These are phyloP conservation scores for Scortechinia acanthostroma DNA, from an alignment of 2,329 filamentous ascomycete genomes.

Conservation along the genomic window DNA sequence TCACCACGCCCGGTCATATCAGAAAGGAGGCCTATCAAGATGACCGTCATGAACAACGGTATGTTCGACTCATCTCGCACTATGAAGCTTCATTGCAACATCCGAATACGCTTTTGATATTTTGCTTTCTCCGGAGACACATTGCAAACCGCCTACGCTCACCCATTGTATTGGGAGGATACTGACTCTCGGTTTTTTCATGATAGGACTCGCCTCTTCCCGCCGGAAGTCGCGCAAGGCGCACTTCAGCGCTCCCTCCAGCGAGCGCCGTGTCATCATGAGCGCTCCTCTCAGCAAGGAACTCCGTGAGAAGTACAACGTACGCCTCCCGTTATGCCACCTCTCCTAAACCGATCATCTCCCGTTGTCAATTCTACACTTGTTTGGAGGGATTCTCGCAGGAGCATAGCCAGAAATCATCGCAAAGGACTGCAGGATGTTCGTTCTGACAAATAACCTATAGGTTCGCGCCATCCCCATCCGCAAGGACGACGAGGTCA, in stretches of 20 bases:
- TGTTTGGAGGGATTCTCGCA: too few relatives aligned
- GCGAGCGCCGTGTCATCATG: constrained; percentile 93
- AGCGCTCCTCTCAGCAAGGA: constrained; percentile 93
- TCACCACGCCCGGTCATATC: background rate
- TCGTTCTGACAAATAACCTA: background rate
- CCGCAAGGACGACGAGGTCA: constrained; percentile 95
- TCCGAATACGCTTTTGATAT: background rate
- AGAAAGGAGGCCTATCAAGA: constrained; percentile 1
- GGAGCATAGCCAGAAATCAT: background rate
- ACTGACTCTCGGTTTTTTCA: too few relatives aligned
- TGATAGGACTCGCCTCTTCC: constrained; percentile 62
- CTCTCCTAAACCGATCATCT: too few relatives aligned
- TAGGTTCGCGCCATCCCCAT: constrained; percentile 92
- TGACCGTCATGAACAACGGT: background rate
- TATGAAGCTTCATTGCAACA: too few relatives aligned
- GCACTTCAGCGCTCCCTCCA: constrained; percentile 93
- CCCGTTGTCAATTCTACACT: background rate
- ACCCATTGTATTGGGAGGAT: too few relatives aligned
- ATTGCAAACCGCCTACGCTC: background rate
- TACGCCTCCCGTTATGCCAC: constrained; percentile 42
- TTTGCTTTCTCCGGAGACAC: background rate
- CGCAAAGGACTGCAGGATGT: background rate
- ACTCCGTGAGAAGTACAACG: constrained; percentile 98
- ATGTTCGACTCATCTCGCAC: background rate
- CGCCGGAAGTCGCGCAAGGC: constrained; percentile 98